Conservation (phyloP, 1,284 basidiomycete genomes). For the Naganishia albida region DNA sequence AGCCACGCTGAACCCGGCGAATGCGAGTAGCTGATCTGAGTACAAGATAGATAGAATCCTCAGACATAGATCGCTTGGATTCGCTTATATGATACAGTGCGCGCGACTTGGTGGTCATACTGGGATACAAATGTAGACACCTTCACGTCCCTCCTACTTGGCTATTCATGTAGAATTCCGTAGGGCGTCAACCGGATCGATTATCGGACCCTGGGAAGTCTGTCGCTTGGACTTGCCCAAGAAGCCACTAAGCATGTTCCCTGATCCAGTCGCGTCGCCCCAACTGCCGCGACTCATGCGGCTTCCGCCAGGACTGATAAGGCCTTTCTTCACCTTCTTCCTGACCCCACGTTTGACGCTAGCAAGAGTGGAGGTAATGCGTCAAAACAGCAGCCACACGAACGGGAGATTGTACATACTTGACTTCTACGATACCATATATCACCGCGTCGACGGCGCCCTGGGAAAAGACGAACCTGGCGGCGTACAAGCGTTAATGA, state of each 20-base stretch:
- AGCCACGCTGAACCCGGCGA: neutral
- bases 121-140: neutral
- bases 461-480: slow-evolving; percentile 51
- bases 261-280: slow-evolving; percentile 15
- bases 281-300: slow-evolving; percentile 17
- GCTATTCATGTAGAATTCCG: slow-evolving; percentile 6
- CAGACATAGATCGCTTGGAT: neutral
- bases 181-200: slow-evolving; percentile 13
- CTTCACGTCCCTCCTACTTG: neutral
- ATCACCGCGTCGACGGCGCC: slow-evolving; percentile 53
- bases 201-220: slow-evolving; percentile 5
- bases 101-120: neutral
- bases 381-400: neutral
- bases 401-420: slow-evolving; percentile 40
- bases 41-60: neutral
- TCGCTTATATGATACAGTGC: slow-evolving; percentile 6
- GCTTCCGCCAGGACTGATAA: slow-evolving; percentile 27
- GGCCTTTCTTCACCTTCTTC: slow-evolving; percentile 42
- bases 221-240: slow-evolving; percentile 14
- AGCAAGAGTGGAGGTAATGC: neutral
- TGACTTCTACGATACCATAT: slow-evolving; percentile 54
- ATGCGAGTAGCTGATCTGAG: neutral
- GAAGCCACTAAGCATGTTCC: slow-evolving; percentile 19
- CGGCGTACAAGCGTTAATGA: too few relatives aligned
- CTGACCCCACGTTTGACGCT: slow-evolving; percentile 49